phyloP scores from a whole-genome alignment of 768 basidiomycete species.

The Suillus ampliporus region DNA sequence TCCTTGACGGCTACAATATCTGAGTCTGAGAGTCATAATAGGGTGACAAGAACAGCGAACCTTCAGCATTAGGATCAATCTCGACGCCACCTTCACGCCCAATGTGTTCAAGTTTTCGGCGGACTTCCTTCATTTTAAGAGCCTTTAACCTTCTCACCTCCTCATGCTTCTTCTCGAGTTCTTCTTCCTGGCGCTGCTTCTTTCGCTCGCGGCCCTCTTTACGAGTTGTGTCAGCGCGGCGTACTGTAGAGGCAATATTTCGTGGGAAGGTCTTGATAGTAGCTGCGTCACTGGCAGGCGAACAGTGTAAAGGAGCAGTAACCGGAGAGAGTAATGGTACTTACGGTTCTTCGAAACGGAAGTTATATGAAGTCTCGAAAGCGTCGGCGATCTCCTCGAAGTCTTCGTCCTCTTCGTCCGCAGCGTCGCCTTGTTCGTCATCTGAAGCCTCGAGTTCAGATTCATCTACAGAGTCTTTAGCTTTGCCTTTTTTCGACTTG shows the following conservation, averaged over 20 bases:
- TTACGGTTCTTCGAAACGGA: conserved; percentile 95
- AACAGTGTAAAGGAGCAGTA: neutral
- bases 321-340: conserved; percentile 37
- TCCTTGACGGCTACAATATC: conserved; percentile 57
- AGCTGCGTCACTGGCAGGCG: conserved; percentile 58
- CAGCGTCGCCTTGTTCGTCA: conserved; percentile 30
- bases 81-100: conserved; percentile 69
- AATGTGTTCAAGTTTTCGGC: conserved; percentile 74
- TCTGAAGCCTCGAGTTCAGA: conserved; percentile 22
- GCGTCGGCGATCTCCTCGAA: conserved; percentile 92
- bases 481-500: conserved; percentile 22
- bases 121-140: conserved; percentile 85
- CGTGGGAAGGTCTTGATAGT: conserved; percentile 81
- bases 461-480: conserved; percentile 21
- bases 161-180: conserved; percentile 52
- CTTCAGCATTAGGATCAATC: conserved; percentile 29
- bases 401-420: conserved; percentile 56
- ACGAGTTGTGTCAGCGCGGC: conserved; percentile 76
- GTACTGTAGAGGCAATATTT: conserved; percentile 62
- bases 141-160: conserved; percentile 82
- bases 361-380: conserved; percentile 97
- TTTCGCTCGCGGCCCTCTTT: conserved; percentile 85
- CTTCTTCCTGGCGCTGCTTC: conserved; percentile 71
- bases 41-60: conserved; percentile 12
- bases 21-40: neutral